Evolutionary conservation across 2,329 filamentous ascomycete genomes (phyloP).

Genomic region (Trichoderma atrobrunneum): DNA sequence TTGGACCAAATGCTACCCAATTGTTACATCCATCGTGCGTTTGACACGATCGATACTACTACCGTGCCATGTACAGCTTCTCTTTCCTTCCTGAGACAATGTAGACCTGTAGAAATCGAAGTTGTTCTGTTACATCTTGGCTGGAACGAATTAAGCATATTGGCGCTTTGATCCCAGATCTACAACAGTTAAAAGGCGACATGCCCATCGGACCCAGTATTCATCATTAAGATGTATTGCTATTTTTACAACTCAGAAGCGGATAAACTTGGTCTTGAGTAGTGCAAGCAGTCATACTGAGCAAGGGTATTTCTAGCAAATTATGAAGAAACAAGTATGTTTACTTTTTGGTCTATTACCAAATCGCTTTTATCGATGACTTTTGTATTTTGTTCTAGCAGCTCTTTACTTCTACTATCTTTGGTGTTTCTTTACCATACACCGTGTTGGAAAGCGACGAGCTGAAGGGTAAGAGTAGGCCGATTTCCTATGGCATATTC

Average conservation of each 20-base stretch:
- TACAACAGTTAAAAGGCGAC: neutral
- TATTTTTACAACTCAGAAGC: neutral
- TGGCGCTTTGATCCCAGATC: neutral
- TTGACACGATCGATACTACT: neutral
- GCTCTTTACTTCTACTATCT: neutral
- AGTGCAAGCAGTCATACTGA: neutral
- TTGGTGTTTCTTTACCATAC: neutral
- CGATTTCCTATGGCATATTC: neutral
- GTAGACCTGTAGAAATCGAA: neutral
- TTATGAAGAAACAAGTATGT: neutral
- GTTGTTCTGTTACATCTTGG: neutral
- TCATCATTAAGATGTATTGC: neutral
- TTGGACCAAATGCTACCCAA: neutral
- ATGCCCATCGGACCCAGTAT: neutral
- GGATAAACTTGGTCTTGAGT: neutral
- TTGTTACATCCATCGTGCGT: neutral
- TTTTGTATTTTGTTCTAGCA: neutral
- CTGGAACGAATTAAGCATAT: neutral
- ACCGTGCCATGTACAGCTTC: neutral
- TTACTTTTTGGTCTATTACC: neutral
- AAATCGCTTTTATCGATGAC: no score
- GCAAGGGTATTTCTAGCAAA: neutral
- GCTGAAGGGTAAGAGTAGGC: neutral
- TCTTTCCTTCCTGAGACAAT: neutral
- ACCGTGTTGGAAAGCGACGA: neutral